Evolutionary conservation across 345 rosid species (phyloP), one percentile per base, ranked within the genome.

Genomic region (Salix caprea): DNA sequence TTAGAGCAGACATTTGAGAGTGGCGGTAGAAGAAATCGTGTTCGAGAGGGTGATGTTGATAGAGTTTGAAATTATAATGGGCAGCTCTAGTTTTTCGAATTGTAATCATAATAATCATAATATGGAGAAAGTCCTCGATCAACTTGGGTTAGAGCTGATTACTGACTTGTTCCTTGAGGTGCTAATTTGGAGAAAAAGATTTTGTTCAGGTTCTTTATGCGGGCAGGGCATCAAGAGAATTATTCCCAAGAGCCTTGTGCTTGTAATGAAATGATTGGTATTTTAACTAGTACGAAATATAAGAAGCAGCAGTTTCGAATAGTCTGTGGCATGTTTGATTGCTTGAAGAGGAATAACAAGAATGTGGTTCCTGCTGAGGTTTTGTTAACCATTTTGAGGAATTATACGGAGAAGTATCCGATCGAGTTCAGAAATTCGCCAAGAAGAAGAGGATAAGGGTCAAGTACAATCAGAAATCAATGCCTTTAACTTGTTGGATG

Each of bases 401-500:
- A 83, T 61, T 92, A 92, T 58, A 86, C 97, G 8, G 90, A 88
- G 76, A 93, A 91, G 88, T 85, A 93, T 39, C 65, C 89, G 87
- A 94, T 94, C 4, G 88, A 85, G 88, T 92, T 77, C 96, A 91
- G 89, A 92, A 92, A 75, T 96, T 93, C 42, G 95, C 97, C 0
- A 91, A 90, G 84, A 90, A 87, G 89, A 96, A 92, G 90, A 88
- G 86, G 85, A 87, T 92, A 74, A 87, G 91, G 86, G 92, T 92
- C 77, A 93, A 91, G 87, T 92, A 0, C 98, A 91, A 81, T 95
- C 95, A 0, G 98, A 96, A 85, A 87, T 93, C 58, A 94, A 93
- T 37, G 95, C 97, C 9, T 85, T 96, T 14, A 96, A 93, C 78
- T 82, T 93, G 88, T 82, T 93, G 71, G 98, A 96, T 85, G 88